These are phyloP conservation scores for Cytospora paraplurivora DNA, from an alignment of 2,329 filamentous ascomycete genomes.

Conservation along the genomic window DNA sequence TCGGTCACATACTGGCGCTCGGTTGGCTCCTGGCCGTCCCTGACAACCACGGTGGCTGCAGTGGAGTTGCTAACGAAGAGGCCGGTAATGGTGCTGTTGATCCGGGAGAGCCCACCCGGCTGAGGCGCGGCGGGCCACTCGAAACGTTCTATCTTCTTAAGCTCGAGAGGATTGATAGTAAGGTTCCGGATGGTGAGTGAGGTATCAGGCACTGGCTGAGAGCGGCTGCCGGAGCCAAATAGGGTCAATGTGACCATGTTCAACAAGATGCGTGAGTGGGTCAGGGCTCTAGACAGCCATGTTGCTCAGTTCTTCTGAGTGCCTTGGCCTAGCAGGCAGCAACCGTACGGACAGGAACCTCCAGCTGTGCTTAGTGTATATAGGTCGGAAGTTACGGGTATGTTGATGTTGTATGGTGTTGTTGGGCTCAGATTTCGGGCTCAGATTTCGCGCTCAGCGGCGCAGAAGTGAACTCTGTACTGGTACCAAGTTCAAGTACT, in stretches of 20 bases:
- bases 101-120: constrained; percentile 18
- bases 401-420: too few relatives aligned
- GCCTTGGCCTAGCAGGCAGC: neutral
- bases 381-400: too few relatives aligned
- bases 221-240: constrained; percentile 10
- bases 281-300: neutral
- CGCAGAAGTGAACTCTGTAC: too few relatives aligned
- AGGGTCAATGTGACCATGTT: constrained; percentile 7
- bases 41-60: constrained; percentile 23
- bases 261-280: neutral
- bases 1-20: constrained; percentile 59
- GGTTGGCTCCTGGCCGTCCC: constrained; percentile 36
- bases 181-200: constrained; percentile 28
- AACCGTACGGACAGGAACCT: neutral
- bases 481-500: too few relatives aligned
- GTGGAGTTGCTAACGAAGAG: constrained; percentile 47
- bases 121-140: constrained; percentile 3
- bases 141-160: constrained; percentile 26
- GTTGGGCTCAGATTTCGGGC: too few relatives aligned
- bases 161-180: constrained; percentile 25
- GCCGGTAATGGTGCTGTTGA: constrained; percentile 41
- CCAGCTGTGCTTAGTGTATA: too few relatives aligned
- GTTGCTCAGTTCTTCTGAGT: neutral
- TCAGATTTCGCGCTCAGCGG: too few relatives aligned
- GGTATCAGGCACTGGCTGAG: constrained; percentile 2